Base-by-base conservation (phyloP, 1,284 basidiomycete genomes). In the Cutaneotrichosporon daszewskae region DNA sequence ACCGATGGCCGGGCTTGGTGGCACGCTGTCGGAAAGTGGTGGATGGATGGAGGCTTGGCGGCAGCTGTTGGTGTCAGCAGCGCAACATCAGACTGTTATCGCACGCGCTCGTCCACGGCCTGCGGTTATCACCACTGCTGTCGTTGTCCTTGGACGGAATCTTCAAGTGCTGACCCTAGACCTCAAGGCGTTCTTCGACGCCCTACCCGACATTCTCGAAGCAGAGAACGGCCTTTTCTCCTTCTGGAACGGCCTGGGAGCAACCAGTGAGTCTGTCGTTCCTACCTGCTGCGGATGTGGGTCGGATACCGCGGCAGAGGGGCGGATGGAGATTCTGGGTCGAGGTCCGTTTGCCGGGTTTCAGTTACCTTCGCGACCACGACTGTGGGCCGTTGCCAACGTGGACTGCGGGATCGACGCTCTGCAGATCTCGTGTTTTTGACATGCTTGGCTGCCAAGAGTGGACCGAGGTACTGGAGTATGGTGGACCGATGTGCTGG, bases 231-330 rank as follows among this genome's bases (percentile, higher is more conserved):
- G 87, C 16, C 75, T 82, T n/a, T 89, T 94, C 66, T 85, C 89
- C 46, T 98, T 97, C 73, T 98, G 97, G 78, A 90, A 98, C 64
- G 94, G 94, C 5, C 77, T 98, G 1, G 95, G 88, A 14, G 94
- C 90, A 18, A 97, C 91, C 9, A 92, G 91, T 88, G 62, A 51
- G 73, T 74, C 49, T 16, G 31, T 23, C 14, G 12, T 31, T 23
- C 20, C 17, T 27, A 29, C 5, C 3, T 6, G n/a, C n/a, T n/a
- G n/a, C 17, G 17, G 18, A 27, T 5, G 13, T 19, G 17, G 7
- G 25, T 23, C 14, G 19, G 5, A n/a, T n/a, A n/a, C n/a, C n/a
- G n/a, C n/a, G n/a, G n/a, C n/a, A n/a, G n/a, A n/a, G n/a, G n/a
- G n/a, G n/a, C n/a, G n/a, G n/a, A n/a, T n/a, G n/a, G n/a, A n/a